Evolutionary conservation across 441 rosid species (phyloP).

Genomic region (Euphorbia celastroides): DNA sequence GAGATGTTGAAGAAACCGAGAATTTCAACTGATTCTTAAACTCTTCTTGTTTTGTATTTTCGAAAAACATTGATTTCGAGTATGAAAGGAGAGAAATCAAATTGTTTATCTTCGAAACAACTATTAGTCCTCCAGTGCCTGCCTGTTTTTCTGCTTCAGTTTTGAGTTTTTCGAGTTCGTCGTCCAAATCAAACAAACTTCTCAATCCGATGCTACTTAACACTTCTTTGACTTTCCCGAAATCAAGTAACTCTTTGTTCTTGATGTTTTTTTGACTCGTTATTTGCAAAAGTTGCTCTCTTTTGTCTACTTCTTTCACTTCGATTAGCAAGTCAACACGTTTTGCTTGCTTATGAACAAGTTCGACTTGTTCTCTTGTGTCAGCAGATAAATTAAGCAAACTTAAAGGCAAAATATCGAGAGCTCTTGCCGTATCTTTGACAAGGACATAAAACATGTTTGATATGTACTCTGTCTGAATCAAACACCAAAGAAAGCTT

Average conservation of each 20-base stretch:
- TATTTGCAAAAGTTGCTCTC: slow-evolving; percentile 37
- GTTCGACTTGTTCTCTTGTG: slow-evolving; percentile 60
- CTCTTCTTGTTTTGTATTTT: slow-evolving; percentile 21
- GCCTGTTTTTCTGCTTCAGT: slow-evolving; percentile 57
- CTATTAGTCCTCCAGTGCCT: slow-evolving; percentile 58
- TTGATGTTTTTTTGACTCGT: slow-evolving; percentile 41
- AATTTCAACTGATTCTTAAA: slow-evolving; percentile 19
- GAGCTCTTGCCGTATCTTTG: slow-evolving; percentile 60
- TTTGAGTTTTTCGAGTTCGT: slow-evolving; percentile 45
- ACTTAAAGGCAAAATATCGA: slow-evolving; percentile 61
- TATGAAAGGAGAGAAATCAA: slow-evolving; percentile 43
- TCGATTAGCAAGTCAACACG: slow-evolving; percentile 42
- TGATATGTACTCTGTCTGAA: slow-evolving; percentile 37
- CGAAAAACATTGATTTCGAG: slow-evolving; percentile 39
- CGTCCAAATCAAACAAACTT: slow-evolving; percentile 36
- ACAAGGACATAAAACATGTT: slow-evolving; percentile 42
- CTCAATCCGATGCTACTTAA: slow-evolving; percentile 46
- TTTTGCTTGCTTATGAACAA: slow-evolving; percentile 56
- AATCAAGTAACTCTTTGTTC: slow-evolving; percentile 32
- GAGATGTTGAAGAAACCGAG: slow-evolving; percentile 33
- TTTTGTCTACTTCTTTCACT: slow-evolving; percentile 36
- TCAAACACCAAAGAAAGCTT: slow-evolving; percentile 46
- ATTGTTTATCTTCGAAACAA: slow-evolving; percentile 57
- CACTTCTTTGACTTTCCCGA: slow-evolving; percentile 27
- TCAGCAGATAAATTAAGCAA: slow-evolving; percentile 41